Base-by-base conservation (phyloP, 2,329 filamentous ascomycete species). In the Alternaria sp. region DNA sequence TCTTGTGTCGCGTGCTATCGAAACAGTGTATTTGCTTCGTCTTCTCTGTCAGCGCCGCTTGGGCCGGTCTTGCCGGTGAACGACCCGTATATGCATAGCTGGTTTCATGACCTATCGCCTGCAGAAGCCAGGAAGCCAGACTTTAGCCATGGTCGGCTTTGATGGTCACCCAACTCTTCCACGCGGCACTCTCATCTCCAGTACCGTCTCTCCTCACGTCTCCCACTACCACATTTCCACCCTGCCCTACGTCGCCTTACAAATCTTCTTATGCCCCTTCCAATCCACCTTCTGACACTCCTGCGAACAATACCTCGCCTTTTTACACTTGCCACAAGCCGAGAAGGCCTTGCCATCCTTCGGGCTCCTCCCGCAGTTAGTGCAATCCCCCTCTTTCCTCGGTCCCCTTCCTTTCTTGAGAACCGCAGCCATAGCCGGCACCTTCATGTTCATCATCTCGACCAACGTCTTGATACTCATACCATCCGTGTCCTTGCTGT, bases 231-330 rank as follows among this genome's bases (percentile, higher is more conserved):
- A 54, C 14, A 41, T 28, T 15, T 23, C 14, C 33, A 20, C n/a
- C 12, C 41, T 11, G 9, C 43, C 14, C n/a, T 61, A 61, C 15
- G 37, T 18, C 23, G 60, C 50, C 26, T 37, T 45, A 28, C 67
- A 70, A 5, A n/a, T 18, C 57, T 63, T 66, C 61, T 63, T 70
- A 30, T 70, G 67, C 14, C n/a, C 58, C 55, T 56, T 66, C 67
- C 67, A 70, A 25, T 68, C 66, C 28, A 64, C 65, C 61, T 58
- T 68, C 30, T 70, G 63, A 51, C 68, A 70, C 21, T 64, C 64
- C 23, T 61, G 45, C 11, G 45, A 55, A 47, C 66, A 70, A 43
- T 70, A 70, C 49, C 58, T 63, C 41, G 58, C 55, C 51, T 44
- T 50, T 21, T 61, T 68, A 57, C 68, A 70, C 43, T 50, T 61